phyloP scores from a whole-genome alignment of 2,329 filamentous ascomycete species.

The Chalaropsis thielavioides region DNA sequence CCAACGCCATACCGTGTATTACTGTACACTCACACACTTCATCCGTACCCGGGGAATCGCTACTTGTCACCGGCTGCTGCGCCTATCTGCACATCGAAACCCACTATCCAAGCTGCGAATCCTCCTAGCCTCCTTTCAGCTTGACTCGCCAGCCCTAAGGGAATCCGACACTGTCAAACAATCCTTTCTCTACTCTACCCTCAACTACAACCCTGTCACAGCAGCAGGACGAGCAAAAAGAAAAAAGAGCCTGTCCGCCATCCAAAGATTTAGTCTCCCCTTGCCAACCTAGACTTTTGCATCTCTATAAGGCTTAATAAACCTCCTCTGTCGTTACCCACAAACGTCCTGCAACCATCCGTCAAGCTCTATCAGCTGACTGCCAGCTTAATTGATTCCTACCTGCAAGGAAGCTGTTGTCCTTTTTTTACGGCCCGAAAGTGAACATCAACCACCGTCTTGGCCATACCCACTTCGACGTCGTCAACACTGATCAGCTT shows the following conservation, averaged over 20 bases:
- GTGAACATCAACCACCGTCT: no score
- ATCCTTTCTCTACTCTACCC: neutral
- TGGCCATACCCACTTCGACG: no score
- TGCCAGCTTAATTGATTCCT: neutral
- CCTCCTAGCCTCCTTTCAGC: neutral
- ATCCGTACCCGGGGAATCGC: neutral
- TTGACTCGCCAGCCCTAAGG: constrained; percentile 1
- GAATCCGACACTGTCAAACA: constrained; percentile 5
- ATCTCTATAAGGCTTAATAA: neutral
- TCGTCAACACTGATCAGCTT: neutral
- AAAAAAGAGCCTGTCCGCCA: neutral
- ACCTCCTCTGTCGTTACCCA: neutral
- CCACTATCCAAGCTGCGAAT: neutral
- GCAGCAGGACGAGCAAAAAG: neutral
- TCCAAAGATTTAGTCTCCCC: neutral
- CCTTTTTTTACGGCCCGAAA: neutral
- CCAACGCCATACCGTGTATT: no score
- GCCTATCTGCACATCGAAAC: constrained; percentile 3
- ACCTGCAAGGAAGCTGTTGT: neutral
- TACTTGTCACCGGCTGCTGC: neutral
- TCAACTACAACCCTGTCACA: constrained; percentile 3
- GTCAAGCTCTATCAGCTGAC: neutral
- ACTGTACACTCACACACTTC: neutral
- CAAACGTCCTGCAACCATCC: neutral
- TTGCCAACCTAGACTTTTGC: neutral